phyloP scores from a whole-genome alignment of 495 filamentous ascomycete species.

The Lasiosphaeria hispida region DNA sequence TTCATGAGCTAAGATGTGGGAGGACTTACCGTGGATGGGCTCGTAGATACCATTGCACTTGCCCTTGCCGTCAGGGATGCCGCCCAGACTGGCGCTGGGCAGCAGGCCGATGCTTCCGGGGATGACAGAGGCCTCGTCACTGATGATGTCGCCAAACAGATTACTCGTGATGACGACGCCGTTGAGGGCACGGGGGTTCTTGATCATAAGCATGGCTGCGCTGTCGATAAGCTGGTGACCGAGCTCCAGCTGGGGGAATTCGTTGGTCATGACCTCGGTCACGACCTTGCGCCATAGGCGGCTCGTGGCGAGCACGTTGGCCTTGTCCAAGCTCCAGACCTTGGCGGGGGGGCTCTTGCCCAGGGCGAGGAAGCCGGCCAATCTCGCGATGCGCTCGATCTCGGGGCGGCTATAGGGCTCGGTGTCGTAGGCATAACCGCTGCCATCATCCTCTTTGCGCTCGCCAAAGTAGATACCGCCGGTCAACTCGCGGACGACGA shows the following conservation, averaged over 20 bases:
- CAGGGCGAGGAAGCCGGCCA: conserved; percentile 80
- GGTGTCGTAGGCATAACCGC: conserved; percentile 78
- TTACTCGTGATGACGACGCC: conserved; percentile 93
- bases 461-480: conserved; percentile 98
- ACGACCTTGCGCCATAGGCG: conserved; percentile 89
- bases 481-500: conserved; percentile 90
- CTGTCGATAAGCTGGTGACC: conserved; percentile 93
- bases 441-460: conserved; percentile 79
- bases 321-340: conserved; percentile 93
- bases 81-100: conserved; percentile 84
- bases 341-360: conserved; percentile 74
- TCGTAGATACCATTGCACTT: conserved; percentile 89
- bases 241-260: conserved; percentile 85
- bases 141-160: conserved; percentile 95
- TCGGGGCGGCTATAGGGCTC: conserved; percentile 86
- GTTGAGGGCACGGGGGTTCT: conserved; percentile 87
- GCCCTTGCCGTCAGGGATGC: conserved; percentile 75
- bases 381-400: conserved; percentile 83
- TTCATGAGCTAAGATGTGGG: conserved; percentile 1
- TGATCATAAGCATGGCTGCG: conserved; percentile 96
- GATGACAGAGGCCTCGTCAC: conserved; percentile 94
- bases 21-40: conserved; percentile 82
- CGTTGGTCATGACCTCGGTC: conserved; percentile 73
- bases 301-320: conserved; percentile 90
- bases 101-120: conserved; percentile 86